phyloP scores from a whole-genome alignment of 2,329 filamentous ascomycete species.

The Penicillium sp. region DNA sequence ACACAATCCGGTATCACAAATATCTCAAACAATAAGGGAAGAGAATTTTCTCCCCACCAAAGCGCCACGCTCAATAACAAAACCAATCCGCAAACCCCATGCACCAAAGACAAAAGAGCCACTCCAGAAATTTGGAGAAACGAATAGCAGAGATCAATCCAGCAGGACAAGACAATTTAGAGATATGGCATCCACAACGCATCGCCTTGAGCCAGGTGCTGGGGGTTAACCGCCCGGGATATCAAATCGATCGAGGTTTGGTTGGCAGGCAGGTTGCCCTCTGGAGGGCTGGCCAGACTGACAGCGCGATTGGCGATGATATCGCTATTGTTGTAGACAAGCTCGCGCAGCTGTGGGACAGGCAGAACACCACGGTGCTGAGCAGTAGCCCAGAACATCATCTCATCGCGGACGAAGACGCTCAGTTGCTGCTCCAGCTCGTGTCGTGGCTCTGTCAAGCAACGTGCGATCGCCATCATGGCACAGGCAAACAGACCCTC shows the following conservation, averaged over 20 bases:
- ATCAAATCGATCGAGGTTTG: constrained; percentile 96
- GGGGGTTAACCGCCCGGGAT: constrained; percentile 86
- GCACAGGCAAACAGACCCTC: constrained; percentile 95
- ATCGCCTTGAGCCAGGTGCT: constrained; percentile 83
- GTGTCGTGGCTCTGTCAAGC: constrained; percentile 74
- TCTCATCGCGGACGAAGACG: constrained; percentile 94
- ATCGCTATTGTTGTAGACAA: constrained; percentile 82
- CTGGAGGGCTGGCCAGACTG: constrained; percentile 74
- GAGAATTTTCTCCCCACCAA: constrained; percentile 11
- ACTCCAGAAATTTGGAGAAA: not conserved
- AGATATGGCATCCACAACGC: constrained; percentile 97
- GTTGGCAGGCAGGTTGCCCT: constrained; percentile 81
- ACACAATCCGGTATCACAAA: constrained; percentile 23
- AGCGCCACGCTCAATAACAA: constrained; percentile 27
- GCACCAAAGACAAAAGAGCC: constrained; percentile 9
- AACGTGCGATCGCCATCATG: constrained; percentile 94
- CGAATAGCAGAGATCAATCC: constrained; percentile 5
- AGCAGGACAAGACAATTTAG: constrained; percentile 42
- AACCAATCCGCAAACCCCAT: constrained; percentile 11
- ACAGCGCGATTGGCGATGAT: constrained; percentile 88
- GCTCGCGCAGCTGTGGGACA: constrained; percentile 70
- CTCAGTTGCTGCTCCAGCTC: constrained; percentile 94
- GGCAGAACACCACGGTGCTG: constrained; percentile 65
- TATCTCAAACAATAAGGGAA: constrained; percentile 8
- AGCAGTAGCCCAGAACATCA: constrained; percentile 93